These are phyloP conservation scores for Podospora appendiculata DNA, from an alignment of 495 filamentous ascomycete species.

Conservation along the genomic window DNA sequence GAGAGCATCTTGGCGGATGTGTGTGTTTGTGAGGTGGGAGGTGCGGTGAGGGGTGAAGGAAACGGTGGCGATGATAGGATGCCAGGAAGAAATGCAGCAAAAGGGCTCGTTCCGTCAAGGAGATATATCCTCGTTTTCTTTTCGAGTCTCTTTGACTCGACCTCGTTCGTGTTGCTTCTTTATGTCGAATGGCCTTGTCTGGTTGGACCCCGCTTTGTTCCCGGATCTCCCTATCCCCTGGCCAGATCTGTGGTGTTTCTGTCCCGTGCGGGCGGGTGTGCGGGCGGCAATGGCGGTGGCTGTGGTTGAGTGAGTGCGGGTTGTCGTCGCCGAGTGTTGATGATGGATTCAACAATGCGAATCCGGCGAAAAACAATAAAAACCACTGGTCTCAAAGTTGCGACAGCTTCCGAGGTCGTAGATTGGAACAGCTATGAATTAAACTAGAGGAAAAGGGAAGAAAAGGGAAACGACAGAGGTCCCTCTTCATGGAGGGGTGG, in stretches of 20 bases:
- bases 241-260: neutral
- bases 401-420: too few relatives aligned
- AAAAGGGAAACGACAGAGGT: slow-evolving; percentile 4
- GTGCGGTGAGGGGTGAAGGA: too few relatives aligned
- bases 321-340: neutral
- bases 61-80: too few relatives aligned
- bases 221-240: slow-evolving; percentile 1
- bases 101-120: too few relatives aligned
- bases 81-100: too few relatives aligned
- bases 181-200: neutral
- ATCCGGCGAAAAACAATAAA: too few relatives aligned
- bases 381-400: too few relatives aligned
- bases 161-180: neutral
- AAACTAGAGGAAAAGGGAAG: slow-evolving; percentile 2
- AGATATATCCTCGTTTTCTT: neutral
- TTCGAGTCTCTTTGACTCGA: neutral
- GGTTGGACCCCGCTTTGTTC: slow-evolving; percentile 3
- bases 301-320: too few relatives aligned
- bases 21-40: too few relatives aligned
- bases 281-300: neutral
- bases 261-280: slow-evolving; percentile 8
- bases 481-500: too few relatives aligned
- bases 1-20: slow-evolving; percentile 30
- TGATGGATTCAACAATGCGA: too few relatives aligned
- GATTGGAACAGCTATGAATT: too few relatives aligned